These are phyloP conservation scores for Acaromyces ingoldii DNA, from an alignment of 1,284 basidiomycete species.

Conservation along the genomic window DNA sequence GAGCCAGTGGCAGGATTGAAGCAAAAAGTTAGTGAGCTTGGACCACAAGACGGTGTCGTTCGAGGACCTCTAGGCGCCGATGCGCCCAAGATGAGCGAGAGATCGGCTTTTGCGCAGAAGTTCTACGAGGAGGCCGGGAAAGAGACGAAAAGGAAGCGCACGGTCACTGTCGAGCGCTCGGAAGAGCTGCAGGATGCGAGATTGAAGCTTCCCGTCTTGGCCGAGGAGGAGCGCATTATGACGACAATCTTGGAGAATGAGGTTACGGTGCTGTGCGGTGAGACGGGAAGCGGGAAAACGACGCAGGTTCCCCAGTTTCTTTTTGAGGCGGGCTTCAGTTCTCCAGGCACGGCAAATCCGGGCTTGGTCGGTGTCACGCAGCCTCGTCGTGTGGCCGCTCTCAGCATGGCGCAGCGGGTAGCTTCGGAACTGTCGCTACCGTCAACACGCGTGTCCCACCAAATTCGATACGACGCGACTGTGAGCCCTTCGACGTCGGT, in stretches of 20 bases:
- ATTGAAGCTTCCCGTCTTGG: constrained; percentile 77
- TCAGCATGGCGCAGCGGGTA: constrained; percentile 90
- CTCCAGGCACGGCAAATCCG: constrained; percentile 78
- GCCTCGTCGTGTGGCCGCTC: constrained; percentile 91
- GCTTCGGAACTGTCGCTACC: constrained; percentile 78
- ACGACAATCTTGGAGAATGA: constrained; percentile 82
- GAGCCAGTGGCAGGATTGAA: constrained; percentile 42
- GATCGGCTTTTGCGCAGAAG: constrained; percentile 33
- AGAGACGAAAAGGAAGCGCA: constrained; percentile 45
- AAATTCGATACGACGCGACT: constrained; percentile 94
- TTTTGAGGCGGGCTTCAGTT: constrained; percentile 91
- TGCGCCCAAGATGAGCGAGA: constrained; percentile 11
- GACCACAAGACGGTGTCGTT: constrained; percentile 40
- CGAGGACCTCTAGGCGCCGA: constrained; percentile 47
- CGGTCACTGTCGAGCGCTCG: constrained; percentile 66
- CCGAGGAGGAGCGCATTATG: constrained; percentile 91
- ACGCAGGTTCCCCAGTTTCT: constrained; percentile 93
- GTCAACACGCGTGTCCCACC: constrained; percentile 79
- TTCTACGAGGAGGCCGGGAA: constrained; percentile 15
- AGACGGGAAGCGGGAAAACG: constrained; percentile 96
- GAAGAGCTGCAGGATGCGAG: constrained; percentile 72
- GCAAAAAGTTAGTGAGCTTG: constrained; percentile 40
- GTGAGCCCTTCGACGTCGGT: constrained; percentile 81
- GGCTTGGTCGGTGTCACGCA: constrained; percentile 98
- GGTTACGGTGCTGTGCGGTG: constrained; percentile 69